Base-by-base conservation (phyloP, 495 filamentous ascomycete genomes). In the Glutinoglossum americanum region DNA sequence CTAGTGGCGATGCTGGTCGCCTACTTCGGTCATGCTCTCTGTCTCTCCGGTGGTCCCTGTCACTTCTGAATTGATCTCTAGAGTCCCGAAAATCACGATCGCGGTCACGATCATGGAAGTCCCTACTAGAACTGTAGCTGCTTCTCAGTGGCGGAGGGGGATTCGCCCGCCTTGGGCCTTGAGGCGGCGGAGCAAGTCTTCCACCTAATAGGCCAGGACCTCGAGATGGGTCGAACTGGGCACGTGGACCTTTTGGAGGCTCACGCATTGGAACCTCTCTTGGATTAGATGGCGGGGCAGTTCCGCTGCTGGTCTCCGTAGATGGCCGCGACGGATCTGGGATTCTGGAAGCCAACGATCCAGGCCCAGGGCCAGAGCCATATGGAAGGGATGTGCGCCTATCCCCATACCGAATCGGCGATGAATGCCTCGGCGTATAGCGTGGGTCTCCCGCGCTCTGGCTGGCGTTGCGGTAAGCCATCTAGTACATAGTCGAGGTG, bases 201-300 rank as follows among this genome's bases (percentile, higher is more conserved):
- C 75, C 68, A 57, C 69, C 58, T 30, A 71, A 65, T 8, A 9
- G 1, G 33, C 45, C 57, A 33, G 51, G 57, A 6, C 32, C 44
- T 23, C 59, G 59, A 4, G 59, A 54, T 13, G 81, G 68, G 61
- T 86, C 82, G 23, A 83, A 71, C 57, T 83, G 64, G 8, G 80
- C 84, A 64, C 83, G 84, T 0, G 85, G 85, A 3, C 80, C 85
- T 37, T 82, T 73, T 1, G 85, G 85, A 0, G 84, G 81, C 54
- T 80, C 77, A 54, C 77, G 65, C 28, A 62, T 60, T 27, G 63
- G 63, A 41, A 69, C 66, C 63, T 65, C 59, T 56, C 60, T 39
- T 57, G 63, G 47, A 55, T 64, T 65, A 61, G 73, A 69, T 76
- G 11, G 64, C 61, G 59, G 77, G 72, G 59, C 80, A 69, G 59